phyloP scores from a whole-genome alignment of 1,284 basidiomycete species.

The Microbotryum saponariae region DNA sequence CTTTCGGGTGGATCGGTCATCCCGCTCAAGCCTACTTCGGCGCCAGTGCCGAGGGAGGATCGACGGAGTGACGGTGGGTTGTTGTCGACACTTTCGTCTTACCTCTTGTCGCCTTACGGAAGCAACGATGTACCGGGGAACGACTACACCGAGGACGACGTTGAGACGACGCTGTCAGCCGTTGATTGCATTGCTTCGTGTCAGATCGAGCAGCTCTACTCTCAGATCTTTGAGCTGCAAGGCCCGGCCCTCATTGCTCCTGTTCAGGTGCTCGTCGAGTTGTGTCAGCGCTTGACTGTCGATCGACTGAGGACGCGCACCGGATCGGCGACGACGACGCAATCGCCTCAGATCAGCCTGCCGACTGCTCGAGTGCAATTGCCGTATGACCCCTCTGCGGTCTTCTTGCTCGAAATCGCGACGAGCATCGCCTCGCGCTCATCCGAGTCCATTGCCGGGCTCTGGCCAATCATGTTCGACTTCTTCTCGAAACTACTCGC shows the following conservation, averaged over 20 bases:
- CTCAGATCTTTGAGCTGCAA: constrained; percentile 58
- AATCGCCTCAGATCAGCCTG: constrained; percentile 38
- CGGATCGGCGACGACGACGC: constrained; percentile 8
- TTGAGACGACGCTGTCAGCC: constrained; percentile 89
- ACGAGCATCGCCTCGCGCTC: constrained; percentile 73
- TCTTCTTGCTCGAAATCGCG: constrained; percentile 91
- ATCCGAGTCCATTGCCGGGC: constrained; percentile 64
- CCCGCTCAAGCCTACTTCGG: constrained; percentile 68
- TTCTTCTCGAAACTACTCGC: constrained; percentile 75
- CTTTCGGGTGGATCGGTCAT: constrained; percentile 76
- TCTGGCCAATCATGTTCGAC: constrained; percentile 89
- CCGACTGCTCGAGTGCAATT: constrained; percentile 45
- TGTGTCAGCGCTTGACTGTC: constrained; percentile 77
- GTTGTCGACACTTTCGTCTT: constrained; percentile 88
- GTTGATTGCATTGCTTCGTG: constrained; percentile 94
- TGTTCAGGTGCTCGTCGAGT: constrained; percentile 73
- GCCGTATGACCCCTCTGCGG: constrained; percentile 86
- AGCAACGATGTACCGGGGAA: constrained; percentile 30
- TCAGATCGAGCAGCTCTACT: constrained; percentile 86
- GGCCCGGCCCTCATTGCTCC: constrained; percentile 71
- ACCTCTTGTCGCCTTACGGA: constrained; percentile 89
- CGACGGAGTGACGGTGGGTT: constrained; percentile 76
- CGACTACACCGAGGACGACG: constrained; percentile 64
- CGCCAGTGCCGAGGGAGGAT: constrained; percentile 47
- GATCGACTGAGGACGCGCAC: constrained; percentile 46